Evolutionary conservation across 495 filamentous ascomycete species (phyloP), one percentile per base, ranked within the genome.

Genomic region (Friedmanniomyces simplex): DNA sequence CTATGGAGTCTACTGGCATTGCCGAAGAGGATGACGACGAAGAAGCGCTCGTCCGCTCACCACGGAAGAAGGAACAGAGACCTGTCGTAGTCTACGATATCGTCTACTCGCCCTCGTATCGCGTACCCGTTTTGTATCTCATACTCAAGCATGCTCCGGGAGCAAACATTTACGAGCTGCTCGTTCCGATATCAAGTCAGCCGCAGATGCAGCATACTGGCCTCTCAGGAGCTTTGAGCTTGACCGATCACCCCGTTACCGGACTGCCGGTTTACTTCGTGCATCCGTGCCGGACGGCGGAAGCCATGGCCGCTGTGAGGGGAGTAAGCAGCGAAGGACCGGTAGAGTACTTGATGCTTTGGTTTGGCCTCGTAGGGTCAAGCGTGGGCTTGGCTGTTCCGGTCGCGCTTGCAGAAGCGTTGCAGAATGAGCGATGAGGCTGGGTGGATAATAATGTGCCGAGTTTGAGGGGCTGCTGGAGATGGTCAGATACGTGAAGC

Each of bases 261-360:
- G 84, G 82, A 55, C 65, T 83, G 48, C 88, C 88, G 47, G 75
- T 80, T 49, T 90, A 86, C 66, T 93, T 89, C 72, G 73, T 93
- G 63, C 89, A 95, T 71, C 89, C 89, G 22, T 95, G 89, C 74
- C 80, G 86, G 67, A 84, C 88, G n/a, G 83, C 82, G 54, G 85
- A 89, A 60, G 85, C 84, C 49, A 85, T 95, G 80, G 66, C 66
- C 55, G 65, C 68, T 43, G 65, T 80, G 53, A 66, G 70, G 56
- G 74, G 71, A 36, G 69, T 64, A 20, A 76, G 79, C 61, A 68
- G 76, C 50, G 75, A 79, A 59, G 73, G 73, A 41, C 77, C 80
- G 32, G 73, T 81, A 65, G 74, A 78, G 52, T 95, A 93, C 74
- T 77, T 95, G 63, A 78, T 84, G 71, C 72, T 87, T 39, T 95